Base-by-base conservation (phyloP, 1,284 basidiomycete species). In the Pterulicium gracile region DNA sequence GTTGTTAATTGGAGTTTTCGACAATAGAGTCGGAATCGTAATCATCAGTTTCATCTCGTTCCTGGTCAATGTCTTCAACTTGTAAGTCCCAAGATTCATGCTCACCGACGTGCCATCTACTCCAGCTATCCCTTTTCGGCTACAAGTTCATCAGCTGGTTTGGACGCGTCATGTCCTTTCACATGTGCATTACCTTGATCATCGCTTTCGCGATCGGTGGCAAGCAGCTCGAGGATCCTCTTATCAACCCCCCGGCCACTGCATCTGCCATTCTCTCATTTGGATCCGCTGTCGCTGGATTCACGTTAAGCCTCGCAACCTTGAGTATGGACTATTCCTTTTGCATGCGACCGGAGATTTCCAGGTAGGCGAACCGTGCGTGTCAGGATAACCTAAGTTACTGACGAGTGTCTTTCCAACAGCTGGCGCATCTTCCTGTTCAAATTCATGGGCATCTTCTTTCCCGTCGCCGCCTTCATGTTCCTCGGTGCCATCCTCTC, bases 11-110 rank as follows among this genome's bases (percentile, higher is more conserved):
- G n/a, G n/a, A n/a, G n/a, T n/a, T n/a, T n/a, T 36, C 2, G n/a
- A n/a, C n/a, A n/a, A n/a, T n/a, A n/a, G n/a, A n/a, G n/a, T n/a
- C 13, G 93, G 93, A 1, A 97, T 97, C 48, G 85, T 93, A 19
- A 80, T 97, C 42, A 84, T 95, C 19, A 74, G 79, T 0, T 54
- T 87, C 23, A 72, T 95, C 42, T 83, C 88, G 2, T 71, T 96
- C 19, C 58, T 88, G 12, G 81, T 82, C n/a, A n/a, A n/a, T n/a
- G n/a, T n/a, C n/a, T n/a, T n/a, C n/a, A n/a, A n/a, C n/a, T n/a
- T n/a, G n/a, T n/a, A n/a, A 27, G 22, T 36, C 47, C 40, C 19
- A 20, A 35, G 12, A 17, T 27, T 43, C 7, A 55, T 34, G 43
- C 35, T 7, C 7, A 10, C 39, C 44, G 41, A 45, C 43, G 32